phyloP scores from a whole-genome alignment of 768 basidiomycete genomes.

The Pilatotrama ljubarskyi region DNA sequence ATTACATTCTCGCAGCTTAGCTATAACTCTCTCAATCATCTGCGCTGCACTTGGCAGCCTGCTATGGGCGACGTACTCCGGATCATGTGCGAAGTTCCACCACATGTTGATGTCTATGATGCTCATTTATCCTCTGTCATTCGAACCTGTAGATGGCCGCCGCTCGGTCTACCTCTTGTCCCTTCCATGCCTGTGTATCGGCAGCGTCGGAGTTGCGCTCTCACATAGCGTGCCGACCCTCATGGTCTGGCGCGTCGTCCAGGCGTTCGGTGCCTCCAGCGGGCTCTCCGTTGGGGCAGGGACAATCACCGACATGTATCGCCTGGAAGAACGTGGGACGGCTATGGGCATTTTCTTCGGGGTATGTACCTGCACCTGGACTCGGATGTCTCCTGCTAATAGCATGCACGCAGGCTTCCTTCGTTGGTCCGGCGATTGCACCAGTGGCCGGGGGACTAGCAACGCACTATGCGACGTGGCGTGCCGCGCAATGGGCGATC shows the following conservation, averaged over 20 bases:
- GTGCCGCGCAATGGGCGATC: constrained; percentile 52
- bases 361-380: constrained; percentile 30
- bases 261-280: constrained; percentile 63
- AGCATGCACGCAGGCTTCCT: constrained; percentile 39
- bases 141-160: constrained; percentile 54
- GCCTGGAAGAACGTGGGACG: constrained; percentile 57
- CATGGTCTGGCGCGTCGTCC: constrained; percentile 62
- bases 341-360: constrained; percentile 61
- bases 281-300: constrained; percentile 57
- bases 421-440: constrained; percentile 62
- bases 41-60: constrained; percentile 47
- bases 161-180: constrained; percentile 57
- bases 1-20: constrained; percentile 38
- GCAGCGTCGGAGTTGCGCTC: constrained; percentile 58
- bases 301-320: constrained; percentile 67
- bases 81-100: constrained; percentile 46
- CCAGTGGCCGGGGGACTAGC: constrained; percentile 58
- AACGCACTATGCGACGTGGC: constrained; percentile 67
- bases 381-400: neutral
- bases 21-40: constrained; percentile 55
- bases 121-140: neutral
- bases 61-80: constrained; percentile 51
- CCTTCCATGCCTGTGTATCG: constrained; percentile 58
- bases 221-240: constrained; percentile 46
- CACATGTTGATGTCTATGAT: neutral